Evolutionary conservation across 2,329 filamentous ascomycete species (phyloP), one percentile per base, ranked within the genome.

Genomic region (Colletotrichum sp.): DNA sequence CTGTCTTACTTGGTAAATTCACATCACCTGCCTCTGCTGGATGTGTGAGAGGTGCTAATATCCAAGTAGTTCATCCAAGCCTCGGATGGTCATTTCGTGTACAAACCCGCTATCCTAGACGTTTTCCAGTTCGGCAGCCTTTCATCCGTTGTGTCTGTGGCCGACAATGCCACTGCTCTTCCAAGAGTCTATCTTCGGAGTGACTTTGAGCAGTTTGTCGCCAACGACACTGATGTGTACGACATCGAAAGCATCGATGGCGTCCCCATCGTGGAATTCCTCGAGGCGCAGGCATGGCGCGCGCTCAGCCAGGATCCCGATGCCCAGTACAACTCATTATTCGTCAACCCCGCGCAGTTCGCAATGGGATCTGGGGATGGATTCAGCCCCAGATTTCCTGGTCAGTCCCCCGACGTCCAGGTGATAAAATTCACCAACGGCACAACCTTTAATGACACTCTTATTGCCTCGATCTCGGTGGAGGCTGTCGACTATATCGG

Each of bases 221-320:
- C 57, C 44, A 65, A 71, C 13, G 60, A 60, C n/a, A 71, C 70
- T 12, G 52, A 68, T 22, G 69, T 80, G 5, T 75, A 28, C 11
- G 61, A 76, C 4, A 78, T 80, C 68, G 70, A 79, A 28, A 79
- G 78, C 34, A 74, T 78, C 25, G 75, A 77, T 8, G 71, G 61
- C 2, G 30, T 72, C 5, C 69, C 73, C 7, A 64, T 75, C 27
- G 28, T 65, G 5, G 61, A 73, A 6, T 78, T 67, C 30, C 61
- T 79, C 3, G 76, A 78, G 44, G 60, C 36, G 3, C 68, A 72
- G 19, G 52, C 63, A 16, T 55, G 44, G 22, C 34, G 55, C 8
- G 44, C 71, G 36, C 15, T 11, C n/a, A 52, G 44, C n/a, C 79
- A 80, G 34, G 79, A 80, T 55, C 76, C 78, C 2, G 79, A 80